A percentile compares a stretch with the other conserved stretches of the same genome.
phyloP scores from a whole-genome alignment of 2,329 filamentous ascomycete species.

The Verticillium alfalfae region DNA sequence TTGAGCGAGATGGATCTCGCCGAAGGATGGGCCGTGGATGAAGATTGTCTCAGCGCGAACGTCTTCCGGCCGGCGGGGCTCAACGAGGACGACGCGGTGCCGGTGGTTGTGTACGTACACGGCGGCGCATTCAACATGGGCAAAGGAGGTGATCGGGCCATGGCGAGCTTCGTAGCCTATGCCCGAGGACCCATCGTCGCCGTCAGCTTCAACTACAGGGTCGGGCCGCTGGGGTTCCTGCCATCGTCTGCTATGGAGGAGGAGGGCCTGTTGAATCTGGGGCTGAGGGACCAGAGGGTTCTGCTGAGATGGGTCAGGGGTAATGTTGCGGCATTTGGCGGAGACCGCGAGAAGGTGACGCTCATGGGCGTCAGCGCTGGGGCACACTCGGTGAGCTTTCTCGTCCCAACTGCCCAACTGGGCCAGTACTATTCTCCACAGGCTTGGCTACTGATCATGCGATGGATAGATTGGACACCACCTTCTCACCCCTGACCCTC shows the following conservation, averaged over 20 bases:
- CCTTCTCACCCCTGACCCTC: slow-evolving; percentile 42
- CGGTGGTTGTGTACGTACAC: slow-evolving; percentile 57
- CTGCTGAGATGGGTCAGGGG: slow-evolving; percentile 55
- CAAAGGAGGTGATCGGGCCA: slow-evolving; percentile 48
- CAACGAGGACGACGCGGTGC: slow-evolving; percentile 17
- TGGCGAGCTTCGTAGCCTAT: slow-evolving; percentile 56
- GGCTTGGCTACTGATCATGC: neutral
- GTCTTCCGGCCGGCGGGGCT: slow-evolving; percentile 30
- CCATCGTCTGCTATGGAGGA: slow-evolving; percentile 46
- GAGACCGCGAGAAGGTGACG: slow-evolving; percentile 52
- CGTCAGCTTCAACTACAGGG: slow-evolving; percentile 57
- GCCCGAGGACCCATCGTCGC: slow-evolving; percentile 46
- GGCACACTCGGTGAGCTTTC: slow-evolving; percentile 48
- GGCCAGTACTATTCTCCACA: slow-evolving; percentile 1
- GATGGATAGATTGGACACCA: slow-evolving; percentile 58
- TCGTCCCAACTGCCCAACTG: neutral
- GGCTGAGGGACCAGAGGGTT: slow-evolving; percentile 56
- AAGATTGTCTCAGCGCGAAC: slow-evolving; percentile 50
- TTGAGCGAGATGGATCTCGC: slow-evolving; percentile 14
- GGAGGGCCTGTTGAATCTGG: slow-evolving; percentile 56
- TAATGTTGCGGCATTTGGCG: slow-evolving; percentile 56
- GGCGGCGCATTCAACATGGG: slow-evolving; percentile 59
- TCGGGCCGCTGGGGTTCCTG: slow-evolving; percentile 66
- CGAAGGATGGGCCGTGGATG: slow-evolving; percentile 25
- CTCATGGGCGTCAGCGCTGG: slow-evolving; percentile 58